Evolutionary conservation across 2,329 filamentous ascomycete genomes (phyloP).

Genomic region (Fusarium tupiense): DNA sequence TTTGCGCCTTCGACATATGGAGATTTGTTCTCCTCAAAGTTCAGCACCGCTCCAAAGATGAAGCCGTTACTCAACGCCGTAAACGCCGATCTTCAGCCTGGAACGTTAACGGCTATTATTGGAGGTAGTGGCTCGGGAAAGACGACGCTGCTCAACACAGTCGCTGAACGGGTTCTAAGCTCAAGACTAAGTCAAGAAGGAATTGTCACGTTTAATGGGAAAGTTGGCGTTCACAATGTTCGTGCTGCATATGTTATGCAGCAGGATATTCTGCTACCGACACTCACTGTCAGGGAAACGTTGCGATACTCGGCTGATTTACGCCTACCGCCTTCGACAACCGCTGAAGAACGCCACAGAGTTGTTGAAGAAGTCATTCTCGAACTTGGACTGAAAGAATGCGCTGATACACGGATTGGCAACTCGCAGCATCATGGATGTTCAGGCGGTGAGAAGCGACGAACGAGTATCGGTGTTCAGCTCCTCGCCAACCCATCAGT

Average conservation of each 20-base stretch:
- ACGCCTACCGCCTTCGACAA: conserved; percentile 71
- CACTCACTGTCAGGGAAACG: conserved; percentile 80
- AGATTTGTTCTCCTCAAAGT: conserved; percentile 51
- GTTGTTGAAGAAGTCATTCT: conserved; percentile 82
- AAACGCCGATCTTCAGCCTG: conserved; percentile 69
- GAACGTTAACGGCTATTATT: conserved; percentile 78
- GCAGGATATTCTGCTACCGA: conserved; percentile 77
- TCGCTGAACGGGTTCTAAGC: conserved; percentile 75
- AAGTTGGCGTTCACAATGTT: conserved; percentile 61
- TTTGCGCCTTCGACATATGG: conserved; percentile 59
- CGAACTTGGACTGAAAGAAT: conserved; percentile 80
- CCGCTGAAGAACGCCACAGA: conserved; percentile 64
- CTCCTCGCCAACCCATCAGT: conserved; percentile 82
- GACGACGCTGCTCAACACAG: conserved; percentile 75
- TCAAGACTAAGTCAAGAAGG: conserved; percentile 63
- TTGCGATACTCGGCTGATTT: conserved; percentile 77
- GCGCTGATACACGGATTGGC: conserved; percentile 78
- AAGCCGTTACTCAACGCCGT: conserved; percentile 71
- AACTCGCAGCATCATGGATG: conserved; percentile 77
- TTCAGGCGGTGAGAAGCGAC: conserved; percentile 80
- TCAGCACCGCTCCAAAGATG: conserved; percentile 50
- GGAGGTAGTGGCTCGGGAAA: conserved; percentile 80
- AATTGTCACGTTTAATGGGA: conserved; percentile 69
- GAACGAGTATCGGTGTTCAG: conserved; percentile 81
- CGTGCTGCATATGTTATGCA: conserved; percentile 79